These are phyloP conservation scores for Rhododendron vialii DNA, from an alignment of 148 eudicot genomes.

Conservation along the genomic window DNA sequence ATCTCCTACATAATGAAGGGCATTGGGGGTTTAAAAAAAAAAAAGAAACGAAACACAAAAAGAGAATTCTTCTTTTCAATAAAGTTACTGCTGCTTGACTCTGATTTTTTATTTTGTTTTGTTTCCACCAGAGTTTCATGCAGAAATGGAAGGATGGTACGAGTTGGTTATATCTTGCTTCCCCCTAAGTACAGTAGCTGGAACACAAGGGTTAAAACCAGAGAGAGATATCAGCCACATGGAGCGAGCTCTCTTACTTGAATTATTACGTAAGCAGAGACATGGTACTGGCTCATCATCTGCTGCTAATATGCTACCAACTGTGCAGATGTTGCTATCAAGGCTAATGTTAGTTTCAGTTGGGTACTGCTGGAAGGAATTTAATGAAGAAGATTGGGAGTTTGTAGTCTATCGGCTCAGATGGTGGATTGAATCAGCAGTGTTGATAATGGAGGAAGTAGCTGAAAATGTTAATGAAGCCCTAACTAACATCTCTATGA, in stretches of 20 bases:
- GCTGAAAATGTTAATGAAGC: constrained; percentile 70
- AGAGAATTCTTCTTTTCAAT: not conserved
- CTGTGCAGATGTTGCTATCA: constrained; percentile 53
- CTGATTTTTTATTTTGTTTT: not conserved
- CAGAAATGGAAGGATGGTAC: constrained; percentile 81
- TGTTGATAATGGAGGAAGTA: constrained; percentile 78
- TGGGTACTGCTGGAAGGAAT: constrained; percentile 83
- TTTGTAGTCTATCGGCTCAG: constrained; percentile 64
- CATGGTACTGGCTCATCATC: constrained; percentile 34
- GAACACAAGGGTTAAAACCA: constrained; percentile 34
- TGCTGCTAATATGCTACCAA: constrained; percentile 48
- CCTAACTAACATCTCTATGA: constrained; percentile 20
- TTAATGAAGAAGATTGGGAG: constrained; percentile 83
- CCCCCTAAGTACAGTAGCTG: constrained; percentile 42
- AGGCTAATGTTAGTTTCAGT: constrained; percentile 56
- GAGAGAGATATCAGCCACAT: constrained; percentile 36
- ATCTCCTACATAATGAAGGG: not conserved
- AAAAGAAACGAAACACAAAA: not conserved
- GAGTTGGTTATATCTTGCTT: constrained; percentile 79
- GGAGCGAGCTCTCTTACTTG: constrained; percentile 55
- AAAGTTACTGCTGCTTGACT: not conserved
- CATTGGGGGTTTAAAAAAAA: not conserved
- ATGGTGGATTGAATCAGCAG: constrained; percentile 76
- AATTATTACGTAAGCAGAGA: constrained; percentile 75
- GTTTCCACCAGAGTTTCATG: constrained; percentile 10